Percentiles rank a stretch among this genome's conserved stretches.
phyloP scores from a whole-genome alignment of 805 yeast species.

The Candida endomychidarum region DNA sequence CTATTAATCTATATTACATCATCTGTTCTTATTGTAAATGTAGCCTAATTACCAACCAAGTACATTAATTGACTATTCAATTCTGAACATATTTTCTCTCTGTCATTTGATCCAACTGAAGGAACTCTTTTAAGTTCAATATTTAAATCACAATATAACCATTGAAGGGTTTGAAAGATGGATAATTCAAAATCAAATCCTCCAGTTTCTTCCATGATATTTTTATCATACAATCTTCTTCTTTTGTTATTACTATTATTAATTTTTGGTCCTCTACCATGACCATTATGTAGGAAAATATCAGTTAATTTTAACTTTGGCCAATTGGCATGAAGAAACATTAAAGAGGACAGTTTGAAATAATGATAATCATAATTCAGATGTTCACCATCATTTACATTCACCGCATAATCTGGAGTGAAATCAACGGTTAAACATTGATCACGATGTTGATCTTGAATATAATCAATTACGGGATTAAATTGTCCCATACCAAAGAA shows the following conservation, averaged over 20 bases:
- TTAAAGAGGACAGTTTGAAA: conserved; percentile 25
- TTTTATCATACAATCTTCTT: conserved; percentile 29
- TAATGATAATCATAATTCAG: conserved; percentile 31
- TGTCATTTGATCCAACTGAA: conserved; percentile 18
- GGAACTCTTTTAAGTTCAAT: conserved; percentile 25
- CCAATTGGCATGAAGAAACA: conserved; percentile 41
- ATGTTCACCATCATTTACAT: conserved; percentile 20
- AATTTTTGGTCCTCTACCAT: conserved; percentile 27
- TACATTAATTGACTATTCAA: conserved; percentile 25
- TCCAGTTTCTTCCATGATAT: conserved; percentile 22
- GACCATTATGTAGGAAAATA: conserved; percentile 24
- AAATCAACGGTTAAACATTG: conserved; percentile 10
- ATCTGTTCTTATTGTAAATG: too few species aligned
- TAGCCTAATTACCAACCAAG: conserved; percentile 13
- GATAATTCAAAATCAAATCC: conserved; percentile 30
- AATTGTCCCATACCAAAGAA: conserved; percentile 39
- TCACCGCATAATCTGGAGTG: conserved; percentile 21
- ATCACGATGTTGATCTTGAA: conserved; percentile 15
- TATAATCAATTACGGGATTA: conserved; percentile 32
- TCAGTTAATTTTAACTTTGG: conserved; percentile 29
- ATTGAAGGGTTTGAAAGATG: conserved; percentile 26
- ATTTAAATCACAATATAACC: conserved; percentile 28
- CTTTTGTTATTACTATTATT: conserved; percentile 17
- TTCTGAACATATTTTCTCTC: conserved; percentile 25
- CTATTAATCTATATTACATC: too few species aligned